A percentile compares a stretch with the other conserved stretches of the same genome.
Evolutionary conservation across 352 stramenopile genomes (phyloP).

Genomic region (Hyaloperonospora arabidopsidis): DNA sequence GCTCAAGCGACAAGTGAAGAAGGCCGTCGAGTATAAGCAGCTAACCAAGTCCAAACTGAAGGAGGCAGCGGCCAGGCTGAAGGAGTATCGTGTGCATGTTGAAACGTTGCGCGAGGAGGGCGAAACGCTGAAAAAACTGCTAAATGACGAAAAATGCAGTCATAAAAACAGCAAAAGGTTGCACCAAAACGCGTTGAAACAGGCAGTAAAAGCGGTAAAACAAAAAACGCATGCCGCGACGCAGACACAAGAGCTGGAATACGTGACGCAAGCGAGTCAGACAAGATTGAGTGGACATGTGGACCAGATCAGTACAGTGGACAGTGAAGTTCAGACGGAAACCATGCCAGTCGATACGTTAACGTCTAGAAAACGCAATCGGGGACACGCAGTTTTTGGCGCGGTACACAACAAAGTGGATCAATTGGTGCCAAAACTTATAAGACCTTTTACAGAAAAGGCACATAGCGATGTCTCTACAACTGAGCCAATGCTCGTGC

Average conservation of each 20-base stretch:
- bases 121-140: constrained; percentile 23
- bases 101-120: constrained; percentile 38
- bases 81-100: constrained; percentile 52
- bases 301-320: constrained; percentile 7
- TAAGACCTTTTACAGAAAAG: background rate
- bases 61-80: constrained; percentile 45
- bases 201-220: constrained; percentile 13
- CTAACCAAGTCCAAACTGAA: constrained; percentile 63
- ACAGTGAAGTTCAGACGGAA: constrained; percentile 16
- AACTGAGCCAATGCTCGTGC: constrained; percentile 6
- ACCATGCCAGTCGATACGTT: constrained; percentile 2
- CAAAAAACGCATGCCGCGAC: constrained; percentile 7
- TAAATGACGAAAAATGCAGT: constrained; percentile 1
- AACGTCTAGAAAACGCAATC: constrained; percentile 6
- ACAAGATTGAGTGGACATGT: constrained; percentile 20
- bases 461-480: background rate
- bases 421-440: constrained; percentile 16
- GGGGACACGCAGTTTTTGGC: background rate
- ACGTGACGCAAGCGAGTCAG: constrained; percentile 16
- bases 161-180: constrained; percentile 13
- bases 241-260: constrained; percentile 14
- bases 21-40: constrained; percentile 40
- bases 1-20: constrained; percentile 34
- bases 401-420: constrained; percentile 3
- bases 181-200: constrained; percentile 7